Evolutionary conservation across 805 yeast genomes (phyloP).

Genomic region (Ogataea salicorniae): DNA sequence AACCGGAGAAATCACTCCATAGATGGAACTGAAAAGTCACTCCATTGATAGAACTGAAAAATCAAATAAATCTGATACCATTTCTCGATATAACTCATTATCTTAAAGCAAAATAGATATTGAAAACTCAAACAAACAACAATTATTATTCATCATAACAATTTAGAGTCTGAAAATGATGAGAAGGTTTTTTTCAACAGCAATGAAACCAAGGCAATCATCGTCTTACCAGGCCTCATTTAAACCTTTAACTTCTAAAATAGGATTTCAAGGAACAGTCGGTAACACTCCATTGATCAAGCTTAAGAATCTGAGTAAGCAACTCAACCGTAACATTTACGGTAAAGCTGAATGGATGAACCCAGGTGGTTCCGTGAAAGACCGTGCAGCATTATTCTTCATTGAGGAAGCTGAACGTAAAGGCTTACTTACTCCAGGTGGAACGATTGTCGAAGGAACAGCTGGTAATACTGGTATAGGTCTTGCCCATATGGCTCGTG

Average conservation of each 20-base stretch:
- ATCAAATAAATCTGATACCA: too few relatives aligned
- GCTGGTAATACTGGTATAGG: constrained; percentile 98
- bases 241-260: constrained; percentile 58
- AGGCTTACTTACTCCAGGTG: constrained; percentile 66
- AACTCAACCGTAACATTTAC: constrained; percentile 66
- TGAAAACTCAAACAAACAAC: too few relatives aligned
- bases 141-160: too few relatives aligned
- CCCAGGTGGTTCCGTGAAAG: constrained; percentile 92
- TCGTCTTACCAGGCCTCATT: constrained; percentile 34
- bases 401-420: constrained; percentile 71
- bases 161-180: not conserved
- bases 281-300: constrained; percentile 89
- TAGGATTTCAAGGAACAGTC: constrained; percentile 75
- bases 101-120: not conserved
- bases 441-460: constrained; percentile 87
- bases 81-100: not conserved
- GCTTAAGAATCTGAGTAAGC: constrained; percentile 49
- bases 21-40: too few relatives aligned
- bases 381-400: constrained; percentile 78
- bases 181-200: constrained; percentile 14
- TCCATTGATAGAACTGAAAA: too few relatives aligned
- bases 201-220: not conserved
- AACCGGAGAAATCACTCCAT: too few relatives aligned
- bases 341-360: constrained; percentile 92
- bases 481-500: constrained; percentile 71